phyloP scores from a whole-genome alignment of 495 filamentous ascomycete genomes.

The Neurospora tetrasperma region DNA sequence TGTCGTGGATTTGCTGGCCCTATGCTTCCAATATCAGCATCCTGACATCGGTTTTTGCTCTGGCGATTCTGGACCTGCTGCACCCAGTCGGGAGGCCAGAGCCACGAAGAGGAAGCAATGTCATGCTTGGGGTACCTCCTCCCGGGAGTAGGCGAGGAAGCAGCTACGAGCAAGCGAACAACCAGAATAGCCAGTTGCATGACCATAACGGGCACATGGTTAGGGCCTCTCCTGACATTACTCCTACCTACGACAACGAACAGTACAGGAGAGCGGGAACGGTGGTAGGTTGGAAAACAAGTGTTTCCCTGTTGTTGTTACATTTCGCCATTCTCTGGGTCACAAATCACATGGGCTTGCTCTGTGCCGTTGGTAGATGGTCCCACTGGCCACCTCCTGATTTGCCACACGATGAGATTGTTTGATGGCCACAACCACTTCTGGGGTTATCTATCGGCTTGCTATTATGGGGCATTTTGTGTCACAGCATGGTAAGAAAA shows the following conservation, averaged over 20 bases:
- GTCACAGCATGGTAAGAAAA: background rate
- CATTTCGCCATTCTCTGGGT: slow-evolving; percentile 32
- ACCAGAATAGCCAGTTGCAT: background rate
- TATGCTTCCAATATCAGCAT: slow-evolving; percentile 28
- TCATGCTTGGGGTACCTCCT: background rate
- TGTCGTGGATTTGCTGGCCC: slow-evolving; percentile 35
- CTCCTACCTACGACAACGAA: background rate
- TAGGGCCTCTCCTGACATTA: background rate
- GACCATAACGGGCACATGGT: background rate
- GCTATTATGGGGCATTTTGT: background rate
- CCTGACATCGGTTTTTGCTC: slow-evolving; percentile 22
- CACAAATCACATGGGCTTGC: slow-evolving; percentile 21
- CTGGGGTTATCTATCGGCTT: background rate
- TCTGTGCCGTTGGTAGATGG: slow-evolving; percentile 33
- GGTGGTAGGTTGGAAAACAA: slow-evolving; percentile 28
- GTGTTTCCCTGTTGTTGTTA: slow-evolving; percentile 24
- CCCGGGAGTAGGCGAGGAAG: background rate
- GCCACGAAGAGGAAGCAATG: slow-evolving; percentile 1
- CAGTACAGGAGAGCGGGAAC: background rate
- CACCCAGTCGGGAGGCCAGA: slow-evolving; percentile 7
- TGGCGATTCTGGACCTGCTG: slow-evolving; percentile 33
- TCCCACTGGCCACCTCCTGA: slow-evolving; percentile 19
- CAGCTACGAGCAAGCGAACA: background rate
- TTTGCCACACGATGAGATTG: background rate
- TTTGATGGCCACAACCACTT: background rate